phyloP scores from a whole-genome alignment of 345 rosid genomes.

The Crucihimalaya himalaica region DNA sequence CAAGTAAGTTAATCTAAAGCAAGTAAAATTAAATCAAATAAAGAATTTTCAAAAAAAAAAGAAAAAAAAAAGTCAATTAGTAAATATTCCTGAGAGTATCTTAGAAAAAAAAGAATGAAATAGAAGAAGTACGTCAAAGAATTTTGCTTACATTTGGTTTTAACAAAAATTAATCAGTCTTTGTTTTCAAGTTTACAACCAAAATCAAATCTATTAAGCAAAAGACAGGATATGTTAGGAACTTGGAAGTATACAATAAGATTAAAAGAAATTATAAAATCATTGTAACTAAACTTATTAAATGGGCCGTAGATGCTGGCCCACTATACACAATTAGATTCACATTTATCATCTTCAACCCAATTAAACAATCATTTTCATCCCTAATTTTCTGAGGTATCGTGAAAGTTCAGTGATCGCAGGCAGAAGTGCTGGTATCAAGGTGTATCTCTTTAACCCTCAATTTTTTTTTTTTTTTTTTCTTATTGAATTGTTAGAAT shows the following conservation, averaged over 20 bases:
- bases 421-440: neutral
- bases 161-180: too few relatives aligned
- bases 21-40: neutral
- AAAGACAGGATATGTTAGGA: too few relatives aligned
- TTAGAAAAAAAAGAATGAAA: neutral
- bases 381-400: slow-evolving; percentile 22
- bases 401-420: slow-evolving; percentile 10
- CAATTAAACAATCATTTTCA: neutral
- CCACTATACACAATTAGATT: neutral
- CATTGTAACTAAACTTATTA: neutral
- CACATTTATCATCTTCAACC: neutral
- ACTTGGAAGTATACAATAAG: too few relatives aligned
- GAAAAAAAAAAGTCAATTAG: neutral
- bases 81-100: neutral
- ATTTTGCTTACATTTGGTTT: neutral
- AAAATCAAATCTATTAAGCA: too few relatives aligned
- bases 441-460: neutral
- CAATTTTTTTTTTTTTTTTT: neutral
- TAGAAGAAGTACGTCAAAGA: neutral
- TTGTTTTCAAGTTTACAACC: too few relatives aligned
- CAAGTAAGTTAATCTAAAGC: too few relatives aligned
- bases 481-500: neutral
- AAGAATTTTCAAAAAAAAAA: neutral
- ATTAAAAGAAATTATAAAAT: too few relatives aligned
- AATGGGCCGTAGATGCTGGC: slow-evolving; percentile 24